Percentiles rank a stretch among this genome's conserved stretches.
These are phyloP conservation scores for Parasitella parasitica DNA, from an alignment of 371 early-diverging fungal genomes.

Conservation along the genomic window DNA sequence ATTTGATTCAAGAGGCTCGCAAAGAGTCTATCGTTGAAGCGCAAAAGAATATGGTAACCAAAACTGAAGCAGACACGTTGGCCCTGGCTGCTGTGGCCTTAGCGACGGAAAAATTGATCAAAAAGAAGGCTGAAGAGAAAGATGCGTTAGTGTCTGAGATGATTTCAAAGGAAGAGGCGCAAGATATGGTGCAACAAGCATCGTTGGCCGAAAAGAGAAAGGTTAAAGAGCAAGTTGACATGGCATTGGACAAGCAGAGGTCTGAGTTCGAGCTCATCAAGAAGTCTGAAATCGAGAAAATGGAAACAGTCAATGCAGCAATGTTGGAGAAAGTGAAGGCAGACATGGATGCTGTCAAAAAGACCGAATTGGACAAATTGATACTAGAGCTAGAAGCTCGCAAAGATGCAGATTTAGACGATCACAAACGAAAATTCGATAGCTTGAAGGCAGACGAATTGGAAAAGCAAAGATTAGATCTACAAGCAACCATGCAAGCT, in stretches of 20 bases:
- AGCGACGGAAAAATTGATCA: slow-evolving; percentile 1
- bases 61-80: slow-evolving; percentile 11
- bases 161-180: slow-evolving; percentile 10
- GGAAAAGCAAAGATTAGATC: neutral
- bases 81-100: slow-evolving; percentile 14
- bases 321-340: neutral
- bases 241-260: slow-evolving; percentile 5
- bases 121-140: neutral
- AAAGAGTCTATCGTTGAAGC: neutral
- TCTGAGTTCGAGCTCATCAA: neutral
- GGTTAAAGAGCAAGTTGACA: neutral
- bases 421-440: neutral
- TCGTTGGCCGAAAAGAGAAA: slow-evolving; percentile 1
- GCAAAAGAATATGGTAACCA: slow-evolving; percentile 12
- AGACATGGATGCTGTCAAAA: neutral
- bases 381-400: neutral
- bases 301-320: neutral
- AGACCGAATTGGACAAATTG: neutral
- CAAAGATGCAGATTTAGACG: neutral
- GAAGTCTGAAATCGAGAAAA: neutral
- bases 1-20: neutral
- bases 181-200: slow-evolving; percentile 1
- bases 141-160: neutral
- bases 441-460: neutral
- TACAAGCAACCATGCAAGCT: neutral